Evolutionary conservation across 305 asterid species (phyloP).

Genomic region (Solanum hybrid): DNA sequence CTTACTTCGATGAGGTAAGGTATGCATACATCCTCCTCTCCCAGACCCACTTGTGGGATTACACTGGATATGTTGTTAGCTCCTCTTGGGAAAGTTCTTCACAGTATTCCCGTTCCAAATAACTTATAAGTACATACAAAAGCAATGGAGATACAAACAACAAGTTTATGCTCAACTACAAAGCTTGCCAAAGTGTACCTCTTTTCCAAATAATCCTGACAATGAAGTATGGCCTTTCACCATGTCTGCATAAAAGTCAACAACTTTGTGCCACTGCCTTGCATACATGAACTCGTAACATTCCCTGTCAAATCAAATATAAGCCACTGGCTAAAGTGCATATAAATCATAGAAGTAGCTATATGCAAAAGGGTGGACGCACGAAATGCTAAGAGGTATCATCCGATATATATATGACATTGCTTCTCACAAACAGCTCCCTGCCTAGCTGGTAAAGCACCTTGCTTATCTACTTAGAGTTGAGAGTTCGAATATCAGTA

Average conservation of each 20-base stretch:
- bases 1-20: background rate
- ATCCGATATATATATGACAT: background rate
- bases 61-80: background rate
- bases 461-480: background rate
- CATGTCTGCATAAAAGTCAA: conserved; percentile 55
- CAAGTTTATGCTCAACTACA: background rate
- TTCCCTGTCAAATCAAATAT: conserved; percentile 49
- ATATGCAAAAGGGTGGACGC: background rate
- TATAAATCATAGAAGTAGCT: background rate
- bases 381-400: background rate
- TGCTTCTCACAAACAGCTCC: background rate
- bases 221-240: conserved; percentile 51
- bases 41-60: background rate
- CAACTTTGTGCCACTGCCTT: conserved; percentile 64
- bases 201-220: conserved; percentile 46
- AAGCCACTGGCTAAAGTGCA: background rate
- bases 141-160: background rate
- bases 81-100: background rate
- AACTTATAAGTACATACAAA: background rate
- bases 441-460: background rate
- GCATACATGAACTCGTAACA: conserved; percentile 69
- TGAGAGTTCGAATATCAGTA: background rate
- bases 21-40: background rate
- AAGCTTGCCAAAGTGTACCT: conserved; percentile 29
- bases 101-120: background rate